Base-by-base conservation (phyloP, 2,329 filamentous ascomycete genomes). In the Trichophyton benhamiae region DNA sequence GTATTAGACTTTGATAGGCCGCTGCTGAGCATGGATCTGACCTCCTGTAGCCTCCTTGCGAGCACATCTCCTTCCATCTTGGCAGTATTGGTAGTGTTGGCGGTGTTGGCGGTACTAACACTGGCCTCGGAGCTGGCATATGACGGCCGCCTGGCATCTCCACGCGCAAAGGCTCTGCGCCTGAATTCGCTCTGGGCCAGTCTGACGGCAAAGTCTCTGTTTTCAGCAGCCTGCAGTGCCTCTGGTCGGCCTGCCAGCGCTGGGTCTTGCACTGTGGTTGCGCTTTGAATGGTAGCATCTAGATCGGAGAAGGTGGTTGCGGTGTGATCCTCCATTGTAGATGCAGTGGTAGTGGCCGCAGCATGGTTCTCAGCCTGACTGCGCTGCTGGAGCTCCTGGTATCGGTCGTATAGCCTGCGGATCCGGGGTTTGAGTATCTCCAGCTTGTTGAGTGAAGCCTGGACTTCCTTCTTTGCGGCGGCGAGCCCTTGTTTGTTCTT, bases 341-440 rank as follows among this genome's bases (percentile, higher is more conserved):
- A 8, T 48, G 59, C 52, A 17, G 62, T 48, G 62, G 72, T 44
- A n/a, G 13, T 44, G 41, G 5, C 15, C 13, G 13, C 15, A 11
- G 33, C 33, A 36, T 36, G 8, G 8, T 44, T 17, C 2, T 44
- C 41, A 74, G 52, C 79, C 75, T 36, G 33, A 52, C 76, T 75
- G 59, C 78, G 75, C 20, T 70, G 72, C 64, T 77, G 68, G 17
- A 80, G 76, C 61, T 82, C 80, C 62, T 80, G 72, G 82, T 88
- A 92, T 60, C 82, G 80, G n/a, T 86, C 80, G 70, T 89, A 85
- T 13, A 86, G 82, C 64, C 80, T 81, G 53, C 87, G 84, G 60
- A 99, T 87, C 17, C 86, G 81, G 0, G 90, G 90, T 69, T 91
- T 94, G 61, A 96, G 79, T 7, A 80, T 75, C 72, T 96, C 91